phyloP scores from a whole-genome alignment of 768 basidiomycete species.

The Russula abietina region DNA sequence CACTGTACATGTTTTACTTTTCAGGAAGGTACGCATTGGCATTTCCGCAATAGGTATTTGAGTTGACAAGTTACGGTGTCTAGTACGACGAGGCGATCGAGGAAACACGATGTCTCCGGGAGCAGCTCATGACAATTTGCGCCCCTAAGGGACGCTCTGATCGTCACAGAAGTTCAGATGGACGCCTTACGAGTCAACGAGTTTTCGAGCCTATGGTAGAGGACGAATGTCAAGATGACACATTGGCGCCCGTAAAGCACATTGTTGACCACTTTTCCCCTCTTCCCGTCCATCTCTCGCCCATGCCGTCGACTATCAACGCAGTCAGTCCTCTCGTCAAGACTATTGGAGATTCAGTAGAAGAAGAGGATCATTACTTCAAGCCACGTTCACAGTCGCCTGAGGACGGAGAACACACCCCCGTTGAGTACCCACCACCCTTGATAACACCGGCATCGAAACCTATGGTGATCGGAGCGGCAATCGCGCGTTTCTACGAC shows the following conservation, averaged over 20 bases:
- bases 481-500: slow-evolving; percentile 23
- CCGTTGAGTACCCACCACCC: slow-evolving; percentile 14
- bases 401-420: slow-evolving; percentile 17
- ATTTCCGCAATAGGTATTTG: not conserved
- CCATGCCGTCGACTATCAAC: slow-evolving; percentile 11
- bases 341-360: not conserved
- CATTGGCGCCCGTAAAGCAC: slow-evolving; percentile 3
- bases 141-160: slow-evolving; percentile 18
- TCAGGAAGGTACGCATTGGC: slow-evolving; percentile 20
- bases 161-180: slow-evolving; percentile 15
- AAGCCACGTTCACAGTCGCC: slow-evolving; percentile 3
- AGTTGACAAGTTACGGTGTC: slow-evolving; percentile 6
- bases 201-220: slow-evolving; percentile 20
- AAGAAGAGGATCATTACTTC: slow-evolving; percentile 18
- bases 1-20: slow-evolving; percentile 2
- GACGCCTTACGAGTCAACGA: slow-evolving; percentile 7
- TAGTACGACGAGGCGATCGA: slow-evolving; percentile 24
- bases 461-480: slow-evolving; percentile 16
- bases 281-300: slow-evolving; percentile 25
- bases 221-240: slow-evolving; percentile 18
- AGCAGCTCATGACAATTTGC: slow-evolving; percentile 16
- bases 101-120: slow-evolving; percentile 20
- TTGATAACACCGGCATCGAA: slow-evolving; percentile 13
- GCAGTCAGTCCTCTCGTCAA: slow-evolving; percentile 23
- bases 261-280: slow-evolving; percentile 23